Conservation (phyloP, 2,329 filamentous ascomycete genomes). For the Ramularia endophylla region DNA sequence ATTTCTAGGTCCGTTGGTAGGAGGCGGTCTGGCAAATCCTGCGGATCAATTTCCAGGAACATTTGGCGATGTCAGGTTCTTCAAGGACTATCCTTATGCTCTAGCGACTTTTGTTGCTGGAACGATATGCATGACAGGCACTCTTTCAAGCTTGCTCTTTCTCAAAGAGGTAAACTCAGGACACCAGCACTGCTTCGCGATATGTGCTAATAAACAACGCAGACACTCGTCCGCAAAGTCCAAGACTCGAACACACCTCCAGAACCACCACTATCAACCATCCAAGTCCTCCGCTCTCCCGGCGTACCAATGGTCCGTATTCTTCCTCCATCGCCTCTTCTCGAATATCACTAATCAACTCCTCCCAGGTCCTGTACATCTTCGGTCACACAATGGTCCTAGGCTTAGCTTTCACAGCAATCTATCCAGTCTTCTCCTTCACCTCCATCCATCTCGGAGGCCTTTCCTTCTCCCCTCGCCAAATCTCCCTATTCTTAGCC, state of each 20-base stretch:
- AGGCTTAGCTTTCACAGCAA: constrained; percentile 64
- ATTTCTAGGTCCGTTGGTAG: constrained; percentile 63
- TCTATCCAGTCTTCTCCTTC: constrained; percentile 64
- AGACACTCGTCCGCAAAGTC: constrained; percentile 11
- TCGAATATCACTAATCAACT: too few relatives aligned
- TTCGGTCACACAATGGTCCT: constrained; percentile 64
- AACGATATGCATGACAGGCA: constrained; percentile 48
- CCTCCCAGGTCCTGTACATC: constrained; percentile 61
- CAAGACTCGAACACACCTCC: constrained; percentile 33
- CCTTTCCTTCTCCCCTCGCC: constrained; percentile 53
- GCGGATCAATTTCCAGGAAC: constrained; percentile 54
- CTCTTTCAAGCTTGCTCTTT: constrained; percentile 49
- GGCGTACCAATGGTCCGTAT: constrained; percentile 55
- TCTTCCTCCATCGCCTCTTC: too few relatives aligned
- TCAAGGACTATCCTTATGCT: constrained; percentile 60
- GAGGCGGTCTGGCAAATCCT: constrained; percentile 64
- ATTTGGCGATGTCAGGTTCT: constrained; percentile 54
- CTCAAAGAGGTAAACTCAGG: constrained; percentile 42
- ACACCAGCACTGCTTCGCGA: background rate
- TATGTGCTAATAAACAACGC: background rate
- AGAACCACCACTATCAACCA: constrained; percentile 39
- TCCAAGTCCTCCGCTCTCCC: constrained; percentile 54
- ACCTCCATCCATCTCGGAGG: constrained; percentile 59
- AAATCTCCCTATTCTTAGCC: constrained; percentile 63
- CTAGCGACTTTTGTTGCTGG: constrained; percentile 57